Conservation (phyloP, 768 basidiomycete species). For the Lentinula sp. region DNA sequence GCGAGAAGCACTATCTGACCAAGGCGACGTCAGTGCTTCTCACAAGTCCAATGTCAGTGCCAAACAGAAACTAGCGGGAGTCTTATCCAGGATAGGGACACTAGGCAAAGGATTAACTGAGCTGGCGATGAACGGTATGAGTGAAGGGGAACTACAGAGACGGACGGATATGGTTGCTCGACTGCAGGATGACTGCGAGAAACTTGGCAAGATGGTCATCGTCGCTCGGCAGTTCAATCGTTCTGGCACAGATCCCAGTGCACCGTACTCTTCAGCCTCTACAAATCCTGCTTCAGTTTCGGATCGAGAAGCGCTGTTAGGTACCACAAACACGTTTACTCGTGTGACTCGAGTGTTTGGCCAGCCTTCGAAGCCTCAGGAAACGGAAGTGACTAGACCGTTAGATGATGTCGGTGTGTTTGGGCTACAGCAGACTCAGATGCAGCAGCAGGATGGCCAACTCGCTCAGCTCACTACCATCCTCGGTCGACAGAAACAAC, state of each 20-base stretch:
- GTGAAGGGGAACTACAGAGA: slow-evolving; percentile 87
- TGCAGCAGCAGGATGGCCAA: slow-evolving; percentile 80
- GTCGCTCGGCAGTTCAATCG: slow-evolving; percentile 55
- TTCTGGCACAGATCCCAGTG: slow-evolving; percentile 15
- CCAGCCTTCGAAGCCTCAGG: slow-evolving; percentile 49
- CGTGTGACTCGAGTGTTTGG: slow-evolving; percentile 80
- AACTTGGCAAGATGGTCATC: slow-evolving; percentile 79
- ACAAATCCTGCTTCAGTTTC: slow-evolving; percentile 41
- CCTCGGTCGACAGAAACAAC: slow-evolving; percentile 75
- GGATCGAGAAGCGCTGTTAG: slow-evolving; percentile 64
- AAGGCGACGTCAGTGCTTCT: slow-evolving; percentile 66
- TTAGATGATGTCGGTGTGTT: slow-evolving; percentile 80
- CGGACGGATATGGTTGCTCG: slow-evolving; percentile 85
- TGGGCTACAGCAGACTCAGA: slow-evolving; percentile 72
- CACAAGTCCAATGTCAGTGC: slow-evolving; percentile 80
- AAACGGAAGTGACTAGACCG: slow-evolving; percentile 83
- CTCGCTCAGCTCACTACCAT: slow-evolving; percentile 77
- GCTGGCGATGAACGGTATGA: slow-evolving; percentile 66
- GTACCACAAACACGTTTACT: slow-evolving; percentile 25
- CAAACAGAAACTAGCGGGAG: slow-evolving; percentile 76
- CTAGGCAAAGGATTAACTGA: slow-evolving; percentile 65
- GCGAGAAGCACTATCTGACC: slow-evolving; percentile 77
- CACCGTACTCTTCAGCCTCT: slow-evolving; percentile 22
- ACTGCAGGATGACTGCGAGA: slow-evolving; percentile 88
- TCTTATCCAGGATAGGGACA: slow-evolving; percentile 65